Base-by-base conservation (phyloP, 805 yeast species). In the Cyberlindnera misumaiensis region DNA sequence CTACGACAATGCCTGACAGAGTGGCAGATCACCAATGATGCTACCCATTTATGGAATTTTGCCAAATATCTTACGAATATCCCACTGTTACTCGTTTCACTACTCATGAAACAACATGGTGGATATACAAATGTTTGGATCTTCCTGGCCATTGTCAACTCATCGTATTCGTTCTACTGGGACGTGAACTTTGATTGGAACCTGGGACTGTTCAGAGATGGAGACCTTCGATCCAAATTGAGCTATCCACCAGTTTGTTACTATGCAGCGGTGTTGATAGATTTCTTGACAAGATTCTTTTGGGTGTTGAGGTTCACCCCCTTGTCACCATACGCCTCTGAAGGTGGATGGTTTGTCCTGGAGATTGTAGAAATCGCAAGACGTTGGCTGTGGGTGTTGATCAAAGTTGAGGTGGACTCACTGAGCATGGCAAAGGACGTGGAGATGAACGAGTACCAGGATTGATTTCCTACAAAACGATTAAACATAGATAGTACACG, bases 161-260 rank as follows among this genome's bases (percentile, higher is more conserved):
- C 97, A 0, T 51, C 75, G 0, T 93, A 83, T 58, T 73, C 95
- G 12, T 83, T 86, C 43, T 63, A 76, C 39, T 93, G 99, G 99
- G 99, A 93, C 59, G 60, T 90, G 11, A 72, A 72, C 36, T 76
- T 77, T 71, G 99, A 93, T 63, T 93, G 98, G 98, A 71, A 72
- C 10, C 51, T 44, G 15, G 24, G 24, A 8, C 31, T 28, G n/a
- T 66, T 83, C 50, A 67, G 44, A 18, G 20, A 20, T 24, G 9
- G 36, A 35, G 6, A 25, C n/a, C 20, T 43, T 14, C 40, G 44
- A 34, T 16, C 14, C 9, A 41, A 32, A 25, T 29, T 39, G 2
- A 32, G 37, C 30, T 35, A 37, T 14, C 26, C 58, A 8, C 43
- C 42, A 31, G 10, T 40, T 28, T 56, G 68, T 27, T 89, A 89